Percentiles rank a stretch among this genome's conserved stretches.
Conservation (phyloP, 371 early-diverging fungal species). For the Entomophthora muscae region DNA sequence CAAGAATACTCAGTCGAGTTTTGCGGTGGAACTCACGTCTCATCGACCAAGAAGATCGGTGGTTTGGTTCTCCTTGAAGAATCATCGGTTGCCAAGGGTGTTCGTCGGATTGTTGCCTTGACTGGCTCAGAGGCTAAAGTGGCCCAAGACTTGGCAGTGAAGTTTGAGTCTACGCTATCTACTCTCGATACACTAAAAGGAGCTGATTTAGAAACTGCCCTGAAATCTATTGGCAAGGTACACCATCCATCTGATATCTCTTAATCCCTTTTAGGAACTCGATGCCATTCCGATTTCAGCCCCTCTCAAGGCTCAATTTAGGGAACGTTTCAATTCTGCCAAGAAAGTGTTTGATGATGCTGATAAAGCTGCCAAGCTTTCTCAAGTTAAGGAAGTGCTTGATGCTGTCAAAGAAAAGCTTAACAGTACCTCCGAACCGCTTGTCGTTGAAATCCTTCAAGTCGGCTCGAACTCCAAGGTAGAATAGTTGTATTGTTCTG, state of each 20-base stretch:
- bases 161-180: slow-evolving; percentile 38
- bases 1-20: slow-evolving; percentile 77
- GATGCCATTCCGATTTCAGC: slow-evolving; percentile 65
- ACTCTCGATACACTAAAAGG: slow-evolving; percentile 33
- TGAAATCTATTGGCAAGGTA: slow-evolving; percentile 57
- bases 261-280: slow-evolving; percentile 24
- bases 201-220: slow-evolving; percentile 45
- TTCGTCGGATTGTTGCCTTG: slow-evolving; percentile 92
- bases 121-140: slow-evolving; percentile 82
- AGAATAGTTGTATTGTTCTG: not conserved
- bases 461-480: slow-evolving; percentile 42
- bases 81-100: slow-evolving; percentile 89
- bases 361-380: slow-evolving; percentile 76
- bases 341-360: slow-evolving; percentile 73
- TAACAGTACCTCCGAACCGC: slow-evolving; percentile 35
- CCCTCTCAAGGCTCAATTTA: slow-evolving; percentile 56
- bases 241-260: not conserved
- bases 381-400: slow-evolving; percentile 52
- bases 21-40: slow-evolving; percentile 99
- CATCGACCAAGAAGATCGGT: slow-evolving; percentile 82
- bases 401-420: slow-evolving; percentile 63
- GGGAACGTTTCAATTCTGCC: slow-evolving; percentile 40
- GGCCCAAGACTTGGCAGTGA: slow-evolving; percentile 44
- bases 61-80: slow-evolving; percentile 83
- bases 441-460: slow-evolving; percentile 39